A percentile compares a stretch with the other conserved stretches of the same genome.
Conservation (phyloP, 768 basidiomycete species). For the Russula sp. region DNA sequence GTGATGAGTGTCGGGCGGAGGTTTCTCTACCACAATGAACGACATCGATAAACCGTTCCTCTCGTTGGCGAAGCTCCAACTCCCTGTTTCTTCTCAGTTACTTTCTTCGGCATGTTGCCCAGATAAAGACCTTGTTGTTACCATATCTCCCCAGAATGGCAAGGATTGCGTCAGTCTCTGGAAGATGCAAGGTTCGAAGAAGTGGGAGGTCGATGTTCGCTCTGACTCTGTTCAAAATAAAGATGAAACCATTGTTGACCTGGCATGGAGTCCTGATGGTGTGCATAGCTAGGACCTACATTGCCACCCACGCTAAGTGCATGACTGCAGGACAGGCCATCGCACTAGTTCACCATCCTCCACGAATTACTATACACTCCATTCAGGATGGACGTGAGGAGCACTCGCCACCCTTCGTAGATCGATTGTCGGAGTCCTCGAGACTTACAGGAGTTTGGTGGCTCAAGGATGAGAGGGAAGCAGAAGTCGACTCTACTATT, state of each 20-base stretch:
- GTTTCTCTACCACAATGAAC: conserved; percentile 31
- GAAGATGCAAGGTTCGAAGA: conserved; percentile 72
- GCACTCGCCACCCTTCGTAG: conserved; percentile 37
- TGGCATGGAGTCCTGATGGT: conserved; percentile 86
- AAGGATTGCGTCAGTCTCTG: conserved; percentile 68
- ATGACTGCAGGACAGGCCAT: conserved; percentile 49
- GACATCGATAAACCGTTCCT: conserved; percentile 40
- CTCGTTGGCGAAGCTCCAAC: conserved; percentile 47
- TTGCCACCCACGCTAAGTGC: background rate
- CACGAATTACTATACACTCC: conserved; percentile 63
- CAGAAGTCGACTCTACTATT: conserved; percentile 39
- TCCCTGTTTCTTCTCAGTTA: conserved; percentile 52
- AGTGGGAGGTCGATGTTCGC: conserved; percentile 73
- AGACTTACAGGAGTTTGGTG: conserved; percentile 61
- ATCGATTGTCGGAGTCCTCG: conserved; percentile 16
- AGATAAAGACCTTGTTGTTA: conserved; percentile 71
- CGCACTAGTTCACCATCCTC: conserved; percentile 63
- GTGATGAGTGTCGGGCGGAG: too few species aligned
- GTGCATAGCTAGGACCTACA: conserved; percentile 19
- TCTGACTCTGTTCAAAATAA: conserved; percentile 33
- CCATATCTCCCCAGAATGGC: conserved; percentile 59
- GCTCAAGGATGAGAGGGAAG: conserved; percentile 47
- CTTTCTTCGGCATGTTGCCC: conserved; percentile 68
- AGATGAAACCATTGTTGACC: conserved; percentile 46
- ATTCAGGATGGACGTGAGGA: conserved; percentile 65